Conservation (phyloP, 2,329 filamentous ascomycete genomes). For the Ceratocystiopsis minuta region DNA sequence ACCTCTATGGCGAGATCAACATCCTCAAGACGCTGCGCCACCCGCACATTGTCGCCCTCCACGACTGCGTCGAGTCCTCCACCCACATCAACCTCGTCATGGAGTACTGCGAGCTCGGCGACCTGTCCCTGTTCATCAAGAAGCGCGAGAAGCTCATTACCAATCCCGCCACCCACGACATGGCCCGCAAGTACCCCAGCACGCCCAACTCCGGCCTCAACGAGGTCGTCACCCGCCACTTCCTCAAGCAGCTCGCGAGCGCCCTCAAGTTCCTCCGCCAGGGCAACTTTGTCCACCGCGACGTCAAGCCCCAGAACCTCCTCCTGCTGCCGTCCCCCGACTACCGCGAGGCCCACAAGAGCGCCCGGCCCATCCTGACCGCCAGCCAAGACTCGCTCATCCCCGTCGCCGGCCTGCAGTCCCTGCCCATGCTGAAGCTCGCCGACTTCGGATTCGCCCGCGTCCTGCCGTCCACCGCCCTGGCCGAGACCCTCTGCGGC, state of each 20-base stretch:
- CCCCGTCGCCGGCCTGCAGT: constrained; percentile 62
- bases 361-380: constrained; percentile 51
- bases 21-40: constrained; percentile 89
- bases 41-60: constrained; percentile 89
- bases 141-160: constrained; percentile 66
- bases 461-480: constrained; percentile 71
- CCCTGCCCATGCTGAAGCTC: constrained; percentile 89
- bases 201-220: constrained; percentile 69
- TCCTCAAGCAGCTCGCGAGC: constrained; percentile 84
- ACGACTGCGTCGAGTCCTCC: constrained; percentile 77
- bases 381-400: constrained; percentile 66
- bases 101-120: constrained; percentile 95
- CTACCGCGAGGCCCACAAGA: constrained; percentile 44
- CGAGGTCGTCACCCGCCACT: constrained; percentile 92
- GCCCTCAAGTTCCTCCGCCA: constrained; percentile 75
- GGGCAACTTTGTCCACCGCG: constrained; percentile 81
- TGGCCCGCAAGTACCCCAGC: constrained; percentile 87
- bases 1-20: constrained; percentile 85
- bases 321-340: constrained; percentile 67
- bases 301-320: constrained; percentile 94
- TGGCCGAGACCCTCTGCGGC: constrained; percentile 91
- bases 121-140: constrained; percentile 90
- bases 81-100: constrained; percentile 92
- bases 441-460: constrained; percentile 98
- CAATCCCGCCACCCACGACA: constrained; percentile 68